Evolutionary conservation across 2,329 filamentous ascomycete genomes (phyloP).

Genomic region (Chaetomium sp.): DNA sequence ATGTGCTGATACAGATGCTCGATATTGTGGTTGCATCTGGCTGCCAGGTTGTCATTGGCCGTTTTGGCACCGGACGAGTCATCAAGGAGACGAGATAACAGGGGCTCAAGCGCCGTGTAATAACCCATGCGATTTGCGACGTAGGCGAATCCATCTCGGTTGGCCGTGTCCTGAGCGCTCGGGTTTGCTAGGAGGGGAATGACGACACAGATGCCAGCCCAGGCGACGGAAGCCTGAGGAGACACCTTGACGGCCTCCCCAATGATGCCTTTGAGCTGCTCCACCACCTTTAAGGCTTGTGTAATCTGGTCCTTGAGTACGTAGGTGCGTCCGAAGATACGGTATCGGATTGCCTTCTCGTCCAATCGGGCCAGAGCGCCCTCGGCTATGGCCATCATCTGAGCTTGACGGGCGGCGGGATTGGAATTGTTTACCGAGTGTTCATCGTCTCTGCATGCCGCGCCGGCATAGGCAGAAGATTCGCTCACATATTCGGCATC

Average conservation of each 20-base stretch:
- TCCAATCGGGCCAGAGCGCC: too few relatives aligned
- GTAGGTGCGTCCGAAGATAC: too few relatives aligned
- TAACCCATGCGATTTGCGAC: slow-evolving; percentile 40
- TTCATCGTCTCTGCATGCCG: too few relatives aligned
- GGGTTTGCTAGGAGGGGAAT: slow-evolving; percentile 42
- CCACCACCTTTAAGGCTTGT: slow-evolving; percentile 29
- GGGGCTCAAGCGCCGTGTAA: slow-evolving; percentile 39
- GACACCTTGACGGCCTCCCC: slow-evolving; percentile 37
- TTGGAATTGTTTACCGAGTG: too few relatives aligned
- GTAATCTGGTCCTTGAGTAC: slow-evolving; percentile 30
- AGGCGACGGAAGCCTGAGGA: slow-evolving; percentile 39
- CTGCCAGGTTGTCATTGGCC: slow-evolving; percentile 18
- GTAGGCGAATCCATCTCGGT: slow-evolving; percentile 40
- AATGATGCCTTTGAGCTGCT: slow-evolving; percentile 35
- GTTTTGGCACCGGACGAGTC: too few relatives aligned
- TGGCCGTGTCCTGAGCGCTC: slow-evolving; percentile 36
- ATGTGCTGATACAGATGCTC: slow-evolving; percentile 40
- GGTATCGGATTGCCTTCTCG: too few relatives aligned
- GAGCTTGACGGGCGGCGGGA: too few relatives aligned
- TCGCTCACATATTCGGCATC: too few relatives aligned
- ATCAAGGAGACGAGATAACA: slow-evolving; percentile 1
- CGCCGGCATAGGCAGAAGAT: too few relatives aligned
- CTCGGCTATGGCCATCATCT: too few relatives aligned
- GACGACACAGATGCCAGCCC: slow-evolving; percentile 43
- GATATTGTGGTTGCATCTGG: slow-evolving; percentile 28